These are phyloP conservation scores for Zygosaccharomyces pseudobailii DNA, from an alignment of 1,139 yeast species.

Conservation along the genomic window DNA sequence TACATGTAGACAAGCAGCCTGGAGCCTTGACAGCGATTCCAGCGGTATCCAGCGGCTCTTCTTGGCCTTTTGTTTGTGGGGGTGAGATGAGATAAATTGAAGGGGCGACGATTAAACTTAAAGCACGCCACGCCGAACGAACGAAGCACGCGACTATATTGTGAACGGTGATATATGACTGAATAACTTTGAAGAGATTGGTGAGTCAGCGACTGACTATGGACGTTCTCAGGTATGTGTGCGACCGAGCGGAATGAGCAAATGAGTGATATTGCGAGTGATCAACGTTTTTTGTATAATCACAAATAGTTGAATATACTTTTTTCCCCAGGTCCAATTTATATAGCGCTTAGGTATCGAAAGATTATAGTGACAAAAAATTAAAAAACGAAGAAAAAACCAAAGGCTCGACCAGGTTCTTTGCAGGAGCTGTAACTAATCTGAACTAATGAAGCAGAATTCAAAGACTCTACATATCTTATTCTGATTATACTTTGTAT, in stretches of 20 bases:
- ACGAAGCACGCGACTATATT: neutral
- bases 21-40: neutral
- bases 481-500: no score
- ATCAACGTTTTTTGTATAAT: neutral
- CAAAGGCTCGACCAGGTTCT: no score
- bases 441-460: no score
- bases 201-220: neutral
- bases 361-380: no score
- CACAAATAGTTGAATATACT: no score
- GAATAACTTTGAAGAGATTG: neutral
- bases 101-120: neutral
- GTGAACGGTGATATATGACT: neutral
- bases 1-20: neutral
- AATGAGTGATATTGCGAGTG: neutral
- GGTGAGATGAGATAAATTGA: neutral
- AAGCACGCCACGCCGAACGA: neutral
- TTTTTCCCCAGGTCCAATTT: no score
- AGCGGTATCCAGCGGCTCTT: neutral
- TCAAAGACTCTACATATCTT: no score
- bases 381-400: no score
- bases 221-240: neutral
- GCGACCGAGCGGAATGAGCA: neutral
- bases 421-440: no score
- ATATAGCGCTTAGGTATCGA: no score
- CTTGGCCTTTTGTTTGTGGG: constrained; percentile 1